phyloP scores from a whole-genome alignment of 1,284 basidiomycete species.

The Amylostereum chailletii region DNA sequence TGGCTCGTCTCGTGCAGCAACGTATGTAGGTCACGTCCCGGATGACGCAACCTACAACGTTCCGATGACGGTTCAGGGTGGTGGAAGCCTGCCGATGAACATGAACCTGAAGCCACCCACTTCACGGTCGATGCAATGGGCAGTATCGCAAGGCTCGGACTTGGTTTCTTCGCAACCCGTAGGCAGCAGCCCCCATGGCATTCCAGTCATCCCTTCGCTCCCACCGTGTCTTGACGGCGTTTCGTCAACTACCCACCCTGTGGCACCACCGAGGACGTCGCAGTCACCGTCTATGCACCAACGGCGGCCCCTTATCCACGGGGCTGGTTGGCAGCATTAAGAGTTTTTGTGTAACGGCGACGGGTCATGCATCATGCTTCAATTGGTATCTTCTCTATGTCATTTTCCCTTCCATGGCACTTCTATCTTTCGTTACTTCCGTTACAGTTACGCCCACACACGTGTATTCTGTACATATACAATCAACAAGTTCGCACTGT shows the following conservation, averaged over 20 bases:
- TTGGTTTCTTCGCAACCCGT: not conserved
- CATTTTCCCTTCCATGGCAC: too few relatives aligned
- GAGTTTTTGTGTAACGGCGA: too few relatives aligned
- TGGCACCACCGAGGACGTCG: not conserved
- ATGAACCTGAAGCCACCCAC: conserved; percentile 32
- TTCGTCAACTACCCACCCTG: not conserved
- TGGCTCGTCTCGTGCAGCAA: conserved; percentile 13
- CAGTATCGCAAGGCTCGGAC: conserved; percentile 11
- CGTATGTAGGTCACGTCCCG: conserved; percentile 25
- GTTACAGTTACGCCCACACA: too few relatives aligned
- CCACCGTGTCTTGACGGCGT: not conserved
- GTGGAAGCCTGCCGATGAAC: conserved; percentile 15
- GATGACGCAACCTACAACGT: conserved; percentile 29
- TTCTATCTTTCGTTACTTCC: too few relatives aligned
- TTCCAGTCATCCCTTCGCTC: not conserved
- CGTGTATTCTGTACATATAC: too few relatives aligned
- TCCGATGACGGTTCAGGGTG: conserved; percentile 17
- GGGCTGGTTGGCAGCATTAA: too few relatives aligned
- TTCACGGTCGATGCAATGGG: conserved; percentile 35
- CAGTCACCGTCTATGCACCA: not conserved
- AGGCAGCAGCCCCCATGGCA: not conserved
- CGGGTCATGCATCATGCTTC: too few relatives aligned
- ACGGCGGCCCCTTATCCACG: not conserved
- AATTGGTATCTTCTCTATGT: too few relatives aligned
- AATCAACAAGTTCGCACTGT: too few relatives aligned